phyloP scores from a whole-genome alignment of 2,329 filamentous ascomycete genomes.

The Bimuria novae-zelandiae region DNA sequence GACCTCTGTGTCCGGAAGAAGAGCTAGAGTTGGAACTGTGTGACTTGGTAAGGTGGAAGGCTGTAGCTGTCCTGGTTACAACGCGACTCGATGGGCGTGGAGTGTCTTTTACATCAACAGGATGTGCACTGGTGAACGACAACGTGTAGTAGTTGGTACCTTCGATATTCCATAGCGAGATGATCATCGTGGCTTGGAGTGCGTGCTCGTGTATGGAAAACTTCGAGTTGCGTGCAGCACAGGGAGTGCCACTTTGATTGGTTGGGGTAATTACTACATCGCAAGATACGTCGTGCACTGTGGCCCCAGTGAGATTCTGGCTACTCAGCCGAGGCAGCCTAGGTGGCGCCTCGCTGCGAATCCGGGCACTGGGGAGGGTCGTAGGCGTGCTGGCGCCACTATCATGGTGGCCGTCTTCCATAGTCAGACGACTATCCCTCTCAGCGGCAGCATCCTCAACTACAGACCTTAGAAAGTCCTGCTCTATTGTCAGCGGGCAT shows the following conservation, averaged over 20 bases:
- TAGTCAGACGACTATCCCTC: slow-evolving; percentile 16
- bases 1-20: slow-evolving; percentile 39
- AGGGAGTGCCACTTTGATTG: slow-evolving; percentile 15
- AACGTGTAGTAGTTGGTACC: slow-evolving; percentile 72
- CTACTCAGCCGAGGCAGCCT: slow-evolving; percentile 31
- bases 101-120: slow-evolving; percentile 17
- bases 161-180: slow-evolving; percentile 74
- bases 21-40: slow-evolving; percentile 47
- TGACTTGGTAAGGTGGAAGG: slow-evolving; percentile 35
- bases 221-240: slow-evolving; percentile 13
- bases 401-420: slow-evolving; percentile 11
- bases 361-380: slow-evolving; percentile 8
- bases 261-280: slow-evolving; percentile 67
- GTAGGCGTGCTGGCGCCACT: slow-evolving; percentile 39
- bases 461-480: slow-evolving; percentile 51
- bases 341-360: slow-evolving; percentile 6
- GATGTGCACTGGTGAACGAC: slow-evolving; percentile 68
- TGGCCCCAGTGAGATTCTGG: slow-evolving; percentile 46
- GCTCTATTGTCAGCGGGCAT: slow-evolving; percentile 15
- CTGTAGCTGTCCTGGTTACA: slow-evolving; percentile 49
- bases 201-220: slow-evolving; percentile 30
- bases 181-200: slow-evolving; percentile 73
- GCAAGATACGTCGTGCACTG: slow-evolving; percentile 64
- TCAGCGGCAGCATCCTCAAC: slow-evolving; percentile 42
- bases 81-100: slow-evolving; percentile 43